Percentiles rank a stretch among this genome's conserved stretches.
Evolutionary conservation across 345 rosid species (phyloP).

Genomic region (Salix dunnii): DNA sequence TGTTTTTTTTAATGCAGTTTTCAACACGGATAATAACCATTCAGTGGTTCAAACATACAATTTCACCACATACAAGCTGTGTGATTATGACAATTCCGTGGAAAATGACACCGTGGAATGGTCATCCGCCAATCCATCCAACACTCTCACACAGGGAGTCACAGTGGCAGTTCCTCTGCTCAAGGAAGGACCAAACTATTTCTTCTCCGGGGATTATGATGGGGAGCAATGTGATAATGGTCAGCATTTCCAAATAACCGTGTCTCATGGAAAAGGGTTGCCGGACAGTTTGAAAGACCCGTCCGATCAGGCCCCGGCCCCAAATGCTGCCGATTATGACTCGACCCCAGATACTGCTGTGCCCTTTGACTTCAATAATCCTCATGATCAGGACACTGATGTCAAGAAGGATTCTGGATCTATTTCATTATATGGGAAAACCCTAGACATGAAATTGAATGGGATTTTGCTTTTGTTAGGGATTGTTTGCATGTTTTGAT

Average conservation of each 20-base stretch:
- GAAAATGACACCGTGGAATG: conserved; percentile 57
- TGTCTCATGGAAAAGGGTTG: conserved; percentile 74
- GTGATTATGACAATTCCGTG: conserved; percentile 56
- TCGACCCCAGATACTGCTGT: conserved; percentile 72
- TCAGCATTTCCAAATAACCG: conserved; percentile 63
- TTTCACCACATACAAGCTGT: conserved; percentile 56
- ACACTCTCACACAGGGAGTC: conserved; percentile 48
- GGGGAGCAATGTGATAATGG: conserved; percentile 83
- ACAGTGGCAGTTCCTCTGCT: conserved; percentile 66
- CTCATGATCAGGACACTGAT: conserved; percentile 39
- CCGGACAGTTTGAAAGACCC: conserved; percentile 50
- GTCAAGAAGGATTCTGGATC: conserved; percentile 28
- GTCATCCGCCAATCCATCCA: conserved; percentile 72
- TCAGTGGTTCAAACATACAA: conserved; percentile 86
- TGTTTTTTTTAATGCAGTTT: conserved; percentile 44
- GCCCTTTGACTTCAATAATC: conserved; percentile 64
- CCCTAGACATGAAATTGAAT: conserved; percentile 4
- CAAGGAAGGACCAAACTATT: conserved; percentile 65
- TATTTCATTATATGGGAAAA: conserved; percentile 18
- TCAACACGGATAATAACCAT: conserved; percentile 87
- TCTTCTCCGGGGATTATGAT: conserved; percentile 81
- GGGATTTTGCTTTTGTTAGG: conserved; percentile 31
- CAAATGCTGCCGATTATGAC: conserved; percentile 47
- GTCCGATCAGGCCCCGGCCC: conserved; percentile 55
- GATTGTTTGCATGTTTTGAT: conserved; percentile 20